A percentile compares a stretch with the other conserved stretches of the same genome.
phyloP scores from a whole-genome alignment of 225 moss, liverwort and hornwort genomes.

The Asterella californica region DNA sequence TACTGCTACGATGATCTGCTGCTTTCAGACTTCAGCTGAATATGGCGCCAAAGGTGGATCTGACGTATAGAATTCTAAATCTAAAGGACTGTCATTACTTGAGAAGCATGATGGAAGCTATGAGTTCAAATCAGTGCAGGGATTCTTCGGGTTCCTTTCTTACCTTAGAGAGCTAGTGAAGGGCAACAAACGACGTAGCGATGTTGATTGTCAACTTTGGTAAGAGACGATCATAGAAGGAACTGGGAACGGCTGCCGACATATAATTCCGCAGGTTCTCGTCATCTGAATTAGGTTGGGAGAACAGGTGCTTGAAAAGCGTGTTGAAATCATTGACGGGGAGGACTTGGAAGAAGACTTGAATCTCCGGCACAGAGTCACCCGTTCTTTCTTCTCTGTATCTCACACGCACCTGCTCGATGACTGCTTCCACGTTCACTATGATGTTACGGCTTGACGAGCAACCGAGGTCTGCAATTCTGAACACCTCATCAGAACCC shows the following conservation, averaged over 20 bases:
- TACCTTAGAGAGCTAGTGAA: conserved; percentile 66
- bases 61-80: not conserved
- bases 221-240: conserved; percentile 48
- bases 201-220: conserved; percentile 42
- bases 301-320: conserved; percentile 45
- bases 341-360: conserved; percentile 56
- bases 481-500: not conserved
- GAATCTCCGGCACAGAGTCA: conserved; percentile 33
- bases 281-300: not conserved
- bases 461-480: conserved; percentile 34
- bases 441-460: conserved; percentile 34
- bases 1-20: not conserved
- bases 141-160: not conserved
- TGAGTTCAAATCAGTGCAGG: not conserved
- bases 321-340: conserved; percentile 61
- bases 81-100: not conserved
- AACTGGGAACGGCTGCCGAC: conserved; percentile 54
- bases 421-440: conserved; percentile 33
- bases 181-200: conserved; percentile 41
- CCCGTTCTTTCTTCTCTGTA: not conserved
- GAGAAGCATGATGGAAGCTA: not conserved
- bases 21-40: not conserved
- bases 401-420: conserved; percentile 24
- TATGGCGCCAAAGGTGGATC: not conserved
- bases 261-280: conserved; percentile 16